phyloP scores from a whole-genome alignment of 1,139 yeast genomes.

The Sugiyamaella castrensis region DNA sequence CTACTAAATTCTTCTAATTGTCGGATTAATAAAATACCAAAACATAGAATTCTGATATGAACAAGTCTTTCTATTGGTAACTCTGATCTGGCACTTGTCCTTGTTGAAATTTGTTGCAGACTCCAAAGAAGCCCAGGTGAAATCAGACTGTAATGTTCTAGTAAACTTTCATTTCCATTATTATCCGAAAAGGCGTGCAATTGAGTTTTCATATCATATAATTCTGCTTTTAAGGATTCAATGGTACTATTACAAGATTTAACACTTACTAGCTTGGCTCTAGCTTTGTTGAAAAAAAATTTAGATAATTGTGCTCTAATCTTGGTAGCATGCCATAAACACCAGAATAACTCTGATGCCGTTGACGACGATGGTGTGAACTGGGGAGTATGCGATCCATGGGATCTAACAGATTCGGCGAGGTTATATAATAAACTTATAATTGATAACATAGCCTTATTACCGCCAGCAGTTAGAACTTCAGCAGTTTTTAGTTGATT shows the following conservation, averaged over 20 bases:
- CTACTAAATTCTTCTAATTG: conserved; percentile 6
- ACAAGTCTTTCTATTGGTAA: conserved; percentile 14
- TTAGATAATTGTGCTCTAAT: conserved; percentile 7
- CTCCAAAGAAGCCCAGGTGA: conserved; percentile 13
- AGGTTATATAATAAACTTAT: conserved; percentile 6
- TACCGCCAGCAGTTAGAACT: neutral
- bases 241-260: conserved; percentile 1
- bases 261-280: neutral
- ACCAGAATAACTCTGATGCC: conserved; percentile 13
- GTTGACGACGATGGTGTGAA: neutral
- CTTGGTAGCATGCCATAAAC: conserved; percentile 11
- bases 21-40: conserved; percentile 8
- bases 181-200: too few species aligned
- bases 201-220: conserved; percentile 1
- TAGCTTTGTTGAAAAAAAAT: conserved; percentile 2
- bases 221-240: conserved; percentile 1
- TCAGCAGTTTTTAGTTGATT: conserved; percentile 2
- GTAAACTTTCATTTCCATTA: conserved; percentile 1
- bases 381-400: neutral
- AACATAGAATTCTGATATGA: conserved; percentile 8
- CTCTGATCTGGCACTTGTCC: conserved; percentile 5
- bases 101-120: conserved; percentile 7
- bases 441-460: neutral
- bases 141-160: conserved; percentile 3
- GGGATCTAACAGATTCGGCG: conserved; percentile 5